A percentile compares a stretch with the other conserved stretches of the same genome.
phyloP scores from a whole-genome alignment of 257 asterid species.

The Solanum pimpinellifolium region DNA sequence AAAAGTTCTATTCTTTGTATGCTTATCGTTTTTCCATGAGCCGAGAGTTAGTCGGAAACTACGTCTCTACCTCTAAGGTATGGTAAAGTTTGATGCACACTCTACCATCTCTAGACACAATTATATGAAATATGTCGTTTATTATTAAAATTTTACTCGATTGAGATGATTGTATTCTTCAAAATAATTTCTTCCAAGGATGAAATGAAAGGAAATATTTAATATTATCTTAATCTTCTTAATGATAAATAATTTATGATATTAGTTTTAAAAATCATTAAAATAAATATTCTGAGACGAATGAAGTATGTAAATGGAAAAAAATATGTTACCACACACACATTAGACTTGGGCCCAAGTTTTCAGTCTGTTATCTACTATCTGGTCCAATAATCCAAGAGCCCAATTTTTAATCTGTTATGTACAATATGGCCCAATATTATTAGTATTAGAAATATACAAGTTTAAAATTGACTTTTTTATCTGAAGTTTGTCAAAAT shows the following conservation, averaged over 20 bases:
- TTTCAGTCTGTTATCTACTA: not conserved
- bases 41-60: rapidly evolving
- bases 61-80: not conserved
- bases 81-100: not conserved
- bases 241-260: not conserved
- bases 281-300: not conserved
- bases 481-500: not conserved
- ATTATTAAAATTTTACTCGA: not conserved
- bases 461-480: not conserved
- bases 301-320: not conserved
- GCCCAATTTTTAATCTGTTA: not conserved
- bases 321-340: not conserved
- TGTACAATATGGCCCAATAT: not conserved
- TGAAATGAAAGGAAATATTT: not conserved
- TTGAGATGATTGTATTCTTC: not conserved
- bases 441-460: not conserved
- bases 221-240: not conserved
- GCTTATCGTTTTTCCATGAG: not conserved
- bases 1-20: too few relatives aligned
- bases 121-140: not conserved
- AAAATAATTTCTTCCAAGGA: not conserved
- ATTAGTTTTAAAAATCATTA: too few relatives aligned
- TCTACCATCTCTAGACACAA: too few relatives aligned
- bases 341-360: not conserved
- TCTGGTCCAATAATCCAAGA: not conserved